phyloP scores from a whole-genome alignment of 805 yeast genomes.

The Blastobotrys muscicola region DNA sequence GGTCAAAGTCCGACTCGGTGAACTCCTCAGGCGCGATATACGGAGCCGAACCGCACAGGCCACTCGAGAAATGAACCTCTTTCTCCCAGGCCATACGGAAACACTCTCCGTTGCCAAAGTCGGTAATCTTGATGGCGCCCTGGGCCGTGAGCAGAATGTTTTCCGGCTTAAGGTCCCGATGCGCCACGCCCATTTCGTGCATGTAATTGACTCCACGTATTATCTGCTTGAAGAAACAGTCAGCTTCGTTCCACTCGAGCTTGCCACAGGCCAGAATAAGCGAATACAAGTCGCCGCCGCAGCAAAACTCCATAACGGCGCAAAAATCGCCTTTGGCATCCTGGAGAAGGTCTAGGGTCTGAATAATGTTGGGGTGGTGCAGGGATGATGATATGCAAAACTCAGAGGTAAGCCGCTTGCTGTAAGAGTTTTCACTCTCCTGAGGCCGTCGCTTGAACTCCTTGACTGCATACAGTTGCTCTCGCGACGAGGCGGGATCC shows the following conservation, averaged over 20 bases:
- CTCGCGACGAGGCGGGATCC: slow-evolving; percentile 32
- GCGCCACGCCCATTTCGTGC: slow-evolving; percentile 90
- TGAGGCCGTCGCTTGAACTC: slow-evolving; percentile 56
- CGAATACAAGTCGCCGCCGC: slow-evolving; percentile 72
- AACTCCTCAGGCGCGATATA: slow-evolving; percentile 91
- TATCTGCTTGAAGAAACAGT: slow-evolving; percentile 83
- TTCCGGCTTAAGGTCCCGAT: slow-evolving; percentile 87
- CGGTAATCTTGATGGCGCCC: slow-evolving; percentile 65
- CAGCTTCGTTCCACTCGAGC: slow-evolving; percentile 60
- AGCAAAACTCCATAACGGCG: slow-evolving; percentile 93
- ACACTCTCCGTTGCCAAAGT: slow-evolving; percentile 88
- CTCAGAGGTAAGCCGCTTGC: slow-evolving; percentile 76
- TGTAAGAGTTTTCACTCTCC: slow-evolving; percentile 49
- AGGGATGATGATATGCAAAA: slow-evolving; percentile 77
- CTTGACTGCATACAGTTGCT: slow-evolving; percentile 59
- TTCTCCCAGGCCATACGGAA: slow-evolving; percentile 85
- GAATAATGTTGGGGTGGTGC: slow-evolving; percentile 66
- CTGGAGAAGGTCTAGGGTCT: slow-evolving; percentile 71
- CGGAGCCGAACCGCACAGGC: slow-evolving; percentile 84
- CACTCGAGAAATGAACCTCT: slow-evolving; percentile 55
- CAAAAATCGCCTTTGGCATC: slow-evolving; percentile 63
- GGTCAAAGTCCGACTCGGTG: slow-evolving; percentile 49
- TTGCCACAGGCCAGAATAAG: slow-evolving; percentile 44
- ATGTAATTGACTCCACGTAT: slow-evolving; percentile 73
- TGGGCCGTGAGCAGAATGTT: slow-evolving; percentile 60